A percentile compares a stretch with the other conserved stretches of the same genome.
These are phyloP conservation scores for Aegilops longissima DNA, from an alignment of 176 grass and related monocot species.

Conservation along the genomic window DNA sequence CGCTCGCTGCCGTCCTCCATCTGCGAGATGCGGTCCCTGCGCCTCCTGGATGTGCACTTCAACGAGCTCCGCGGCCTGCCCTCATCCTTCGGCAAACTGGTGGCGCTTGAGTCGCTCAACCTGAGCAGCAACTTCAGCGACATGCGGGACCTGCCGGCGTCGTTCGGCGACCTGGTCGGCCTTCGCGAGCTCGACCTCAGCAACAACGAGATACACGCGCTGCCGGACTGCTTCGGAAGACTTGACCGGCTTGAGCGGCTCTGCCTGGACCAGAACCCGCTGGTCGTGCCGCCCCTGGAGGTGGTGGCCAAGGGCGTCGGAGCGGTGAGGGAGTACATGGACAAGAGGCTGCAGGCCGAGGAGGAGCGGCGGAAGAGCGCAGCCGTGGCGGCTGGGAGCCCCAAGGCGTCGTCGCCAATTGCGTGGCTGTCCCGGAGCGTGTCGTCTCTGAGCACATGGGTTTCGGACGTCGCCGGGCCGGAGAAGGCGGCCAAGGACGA, in stretches of 20 bases:
- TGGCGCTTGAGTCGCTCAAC: slow-evolving; percentile 74
- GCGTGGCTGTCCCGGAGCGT: slow-evolving; percentile 64
- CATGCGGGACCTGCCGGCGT: slow-evolving; percentile 59
- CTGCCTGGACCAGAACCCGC: slow-evolving; percentile 77
- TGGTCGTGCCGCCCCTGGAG: slow-evolving; percentile 59
- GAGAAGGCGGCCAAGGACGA: slow-evolving; percentile 39
- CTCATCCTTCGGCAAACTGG: slow-evolving; percentile 62
- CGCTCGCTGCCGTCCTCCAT: slow-evolving; percentile 79
- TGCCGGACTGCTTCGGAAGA: slow-evolving; percentile 75
- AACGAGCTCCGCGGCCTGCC: slow-evolving; percentile 79
- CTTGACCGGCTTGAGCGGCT: slow-evolving; percentile 56
- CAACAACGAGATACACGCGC: slow-evolving; percentile 83
- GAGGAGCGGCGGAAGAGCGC: slow-evolving; percentile 38
- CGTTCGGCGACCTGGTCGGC: slow-evolving; percentile 59
- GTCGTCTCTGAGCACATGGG: slow-evolving; percentile 59
- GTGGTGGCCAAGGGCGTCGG: slow-evolving; percentile 43
- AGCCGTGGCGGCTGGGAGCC: slow-evolving; percentile 28
- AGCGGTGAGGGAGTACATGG: slow-evolving; percentile 68
- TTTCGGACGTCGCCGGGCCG: slow-evolving; percentile 33
- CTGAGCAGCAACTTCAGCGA: slow-evolving; percentile 91
- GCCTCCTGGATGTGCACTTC: slow-evolving; percentile 79
- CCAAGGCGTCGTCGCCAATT: slow-evolving; percentile 35
- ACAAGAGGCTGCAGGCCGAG: slow-evolving; percentile 44
- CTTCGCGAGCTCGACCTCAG: slow-evolving; percentile 87
- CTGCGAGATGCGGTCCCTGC: slow-evolving; percentile 70